Percentiles rank a stretch among this genome's conserved stretches.
phyloP scores from a whole-genome alignment of 768 basidiomycete genomes.

The Kwoniella sp. region DNA sequence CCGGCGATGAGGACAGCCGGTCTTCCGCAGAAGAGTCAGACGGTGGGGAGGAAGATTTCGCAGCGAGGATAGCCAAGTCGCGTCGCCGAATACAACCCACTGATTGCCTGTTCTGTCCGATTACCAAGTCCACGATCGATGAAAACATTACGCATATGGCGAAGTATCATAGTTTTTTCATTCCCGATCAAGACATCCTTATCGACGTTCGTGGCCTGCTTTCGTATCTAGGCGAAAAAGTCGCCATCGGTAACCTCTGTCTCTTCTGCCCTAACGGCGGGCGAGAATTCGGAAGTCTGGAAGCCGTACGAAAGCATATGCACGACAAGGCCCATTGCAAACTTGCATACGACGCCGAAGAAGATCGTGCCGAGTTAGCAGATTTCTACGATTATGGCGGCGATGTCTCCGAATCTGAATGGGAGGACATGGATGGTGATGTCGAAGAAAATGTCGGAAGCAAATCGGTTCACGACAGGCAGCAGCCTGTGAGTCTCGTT shows the following conservation, averaged over 20 bases:
- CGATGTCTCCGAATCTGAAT: conserved; percentile 59
- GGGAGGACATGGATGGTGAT: conserved; percentile 51
- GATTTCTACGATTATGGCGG: conserved; percentile 97
- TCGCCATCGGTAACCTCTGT: conserved; percentile 90
- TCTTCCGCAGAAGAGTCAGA: conserved; percentile 4
- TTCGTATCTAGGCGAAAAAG: conserved; percentile 84
- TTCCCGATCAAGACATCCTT: conserved; percentile 91
- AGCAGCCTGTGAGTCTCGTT: conserved; percentile 15
- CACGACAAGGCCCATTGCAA: conserved; percentile 91
- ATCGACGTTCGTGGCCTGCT: conserved; percentile 80
- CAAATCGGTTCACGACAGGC: not conserved
- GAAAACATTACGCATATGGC: conserved; percentile 87
- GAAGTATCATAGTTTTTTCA: conserved; percentile 82
- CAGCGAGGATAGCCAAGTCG: conserved; percentile 44
- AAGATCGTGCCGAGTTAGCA: conserved; percentile 80
- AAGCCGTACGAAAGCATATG: conserved; percentile 95
- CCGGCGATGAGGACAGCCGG: not conserved
- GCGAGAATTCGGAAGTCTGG: conserved; percentile 76
- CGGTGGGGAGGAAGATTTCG: conserved; percentile 33
- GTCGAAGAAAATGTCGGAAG: conserved; percentile 34
- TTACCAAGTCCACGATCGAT: conserved; percentile 62
- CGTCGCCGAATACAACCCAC: conserved; percentile 62
- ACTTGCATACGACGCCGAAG: conserved; percentile 80
- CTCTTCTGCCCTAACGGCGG: conserved; percentile 78
- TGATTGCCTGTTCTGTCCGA: conserved; percentile 84